Conservation (phyloP, 164 flowering plant species). For the Platanus orientalis region DNA sequence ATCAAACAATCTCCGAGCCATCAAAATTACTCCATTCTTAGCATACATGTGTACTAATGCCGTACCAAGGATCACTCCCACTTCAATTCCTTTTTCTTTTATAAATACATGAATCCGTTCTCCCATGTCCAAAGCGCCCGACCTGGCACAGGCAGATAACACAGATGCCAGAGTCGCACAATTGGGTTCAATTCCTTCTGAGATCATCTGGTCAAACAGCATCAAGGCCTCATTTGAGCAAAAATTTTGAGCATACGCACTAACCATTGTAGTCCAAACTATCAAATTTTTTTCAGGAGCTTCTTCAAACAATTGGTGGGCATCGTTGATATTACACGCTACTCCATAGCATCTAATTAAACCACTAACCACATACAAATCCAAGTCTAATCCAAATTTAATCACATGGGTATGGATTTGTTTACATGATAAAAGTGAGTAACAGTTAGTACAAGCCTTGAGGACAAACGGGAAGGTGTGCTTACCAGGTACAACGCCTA, state of each 20-base stretch:
- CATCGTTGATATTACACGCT: constrained; percentile 26
- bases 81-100: constrained; percentile 28
- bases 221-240: constrained; percentile 41
- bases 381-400: constrained; percentile 45
- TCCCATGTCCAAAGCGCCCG: constrained; percentile 49
- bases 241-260: constrained; percentile 57
- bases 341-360: constrained; percentile 41
- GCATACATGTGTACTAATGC: constrained; percentile 74
- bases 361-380: constrained; percentile 55
- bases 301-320: constrained; percentile 52
- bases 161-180: constrained; percentile 50
- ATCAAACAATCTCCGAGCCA: constrained; percentile 39
- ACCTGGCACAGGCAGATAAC: constrained; percentile 56
- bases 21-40: constrained; percentile 44
- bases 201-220: constrained; percentile 48
- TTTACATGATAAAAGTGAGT: constrained; percentile 18
- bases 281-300: constrained; percentile 38
- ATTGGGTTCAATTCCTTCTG: constrained; percentile 45
- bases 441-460: constrained; percentile 46
- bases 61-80: constrained; percentile 54
- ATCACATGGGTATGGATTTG: constrained; percentile 53
- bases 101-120: constrained; percentile 41
- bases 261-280: constrained; percentile 56
- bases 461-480: constrained; percentile 68
- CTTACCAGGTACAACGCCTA: constrained; percentile 41